phyloP scores from a whole-genome alignment of 2,329 filamentous ascomycete species.

The Fusarium globosum region DNA sequence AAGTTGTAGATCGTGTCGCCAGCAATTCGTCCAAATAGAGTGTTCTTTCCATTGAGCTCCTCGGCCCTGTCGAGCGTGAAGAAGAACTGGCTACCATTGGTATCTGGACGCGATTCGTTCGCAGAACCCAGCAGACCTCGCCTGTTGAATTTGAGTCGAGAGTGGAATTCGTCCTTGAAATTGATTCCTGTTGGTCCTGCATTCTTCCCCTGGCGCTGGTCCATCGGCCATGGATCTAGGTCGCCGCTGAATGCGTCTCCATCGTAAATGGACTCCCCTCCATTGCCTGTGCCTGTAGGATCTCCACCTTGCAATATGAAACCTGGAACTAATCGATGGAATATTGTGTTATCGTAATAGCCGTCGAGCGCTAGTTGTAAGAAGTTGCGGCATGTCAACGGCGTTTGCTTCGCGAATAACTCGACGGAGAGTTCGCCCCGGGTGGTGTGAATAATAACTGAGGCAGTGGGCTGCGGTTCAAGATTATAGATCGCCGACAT shows the following conservation, averaged over 20 bases:
- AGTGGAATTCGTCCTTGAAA: conserved; percentile 90
- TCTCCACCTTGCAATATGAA: conserved; percentile 97
- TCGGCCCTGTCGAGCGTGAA: conserved; percentile 87
- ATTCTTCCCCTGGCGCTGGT: conserved; percentile 71
- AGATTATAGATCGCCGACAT: conserved; percentile 96
- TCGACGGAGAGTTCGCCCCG: conserved; percentile 90
- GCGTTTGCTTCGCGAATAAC: conserved; percentile 94
- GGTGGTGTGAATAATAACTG: conserved; percentile 90
- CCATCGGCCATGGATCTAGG: conserved; percentile 78
- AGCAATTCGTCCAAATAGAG: conserved; percentile 89
- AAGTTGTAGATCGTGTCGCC: conserved; percentile 97
- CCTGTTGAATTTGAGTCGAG: conserved; percentile 90
- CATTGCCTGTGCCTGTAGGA: conserved; percentile 90
- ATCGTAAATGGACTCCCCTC: conserved; percentile 92
- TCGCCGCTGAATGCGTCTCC: conserved; percentile 79
- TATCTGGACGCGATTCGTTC: conserved; percentile 80
- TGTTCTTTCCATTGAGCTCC: conserved; percentile 90
- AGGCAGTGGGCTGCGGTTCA: conserved; percentile 93
- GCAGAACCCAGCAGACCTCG: conserved; percentile 96
- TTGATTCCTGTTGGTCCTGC: conserved; percentile 68
- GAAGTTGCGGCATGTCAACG: conserved; percentile 93
- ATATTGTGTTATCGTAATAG: conserved; percentile 93
- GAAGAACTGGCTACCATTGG: conserved; percentile 97
- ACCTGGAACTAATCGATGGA: conserved; percentile 90
- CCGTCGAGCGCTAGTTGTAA: conserved; percentile 93